Evolutionary conservation across 2,329 filamentous ascomycete genomes (phyloP).

Genomic region (Onygena corvina): DNA sequence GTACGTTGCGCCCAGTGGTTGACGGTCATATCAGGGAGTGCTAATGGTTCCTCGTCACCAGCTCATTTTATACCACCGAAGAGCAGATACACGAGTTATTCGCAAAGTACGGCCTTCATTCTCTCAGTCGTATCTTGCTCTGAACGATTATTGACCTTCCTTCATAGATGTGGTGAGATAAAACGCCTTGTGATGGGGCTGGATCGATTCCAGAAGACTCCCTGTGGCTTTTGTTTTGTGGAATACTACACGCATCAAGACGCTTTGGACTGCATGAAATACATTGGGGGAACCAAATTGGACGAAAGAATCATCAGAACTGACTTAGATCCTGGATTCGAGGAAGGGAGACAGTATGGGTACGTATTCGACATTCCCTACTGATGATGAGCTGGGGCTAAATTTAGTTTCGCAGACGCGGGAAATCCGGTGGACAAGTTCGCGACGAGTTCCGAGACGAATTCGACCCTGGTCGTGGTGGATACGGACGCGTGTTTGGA

Average conservation of each 20-base stretch:
- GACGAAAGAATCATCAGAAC: constrained; percentile 95
- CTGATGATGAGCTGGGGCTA: not conserved
- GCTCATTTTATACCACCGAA: constrained; percentile 95
- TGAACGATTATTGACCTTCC: not conserved
- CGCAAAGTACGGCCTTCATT: constrained; percentile 49
- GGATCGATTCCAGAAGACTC: constrained; percentile 92
- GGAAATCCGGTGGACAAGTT: constrained; percentile 92
- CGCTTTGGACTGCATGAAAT: constrained; percentile 96
- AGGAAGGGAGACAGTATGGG: constrained; percentile 92
- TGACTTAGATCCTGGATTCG: constrained; percentile 88
- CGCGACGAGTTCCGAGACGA: constrained; percentile 96
- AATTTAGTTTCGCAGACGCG: constrained; percentile 41
- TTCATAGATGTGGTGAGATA: constrained; percentile 68
- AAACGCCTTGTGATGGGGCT: constrained; percentile 97
- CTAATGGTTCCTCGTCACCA: constrained; percentile 24
- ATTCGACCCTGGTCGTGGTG: constrained; percentile 87
- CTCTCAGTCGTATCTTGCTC: too few relatives aligned
- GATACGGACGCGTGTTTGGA: constrained; percentile 67
- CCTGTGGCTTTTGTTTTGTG: constrained; percentile 98
- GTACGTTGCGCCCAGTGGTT: constrained; percentile 38
- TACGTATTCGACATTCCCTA: constrained; percentile 24
- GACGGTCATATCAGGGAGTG: not conserved
- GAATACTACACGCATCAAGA: constrained; percentile 98
- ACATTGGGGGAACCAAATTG: constrained; percentile 92
- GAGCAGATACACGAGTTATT: constrained; percentile 98